Evolutionary conservation across 2,329 filamentous ascomycete species (phyloP).

Genomic region (Neopestalotiopsis sp.): DNA sequence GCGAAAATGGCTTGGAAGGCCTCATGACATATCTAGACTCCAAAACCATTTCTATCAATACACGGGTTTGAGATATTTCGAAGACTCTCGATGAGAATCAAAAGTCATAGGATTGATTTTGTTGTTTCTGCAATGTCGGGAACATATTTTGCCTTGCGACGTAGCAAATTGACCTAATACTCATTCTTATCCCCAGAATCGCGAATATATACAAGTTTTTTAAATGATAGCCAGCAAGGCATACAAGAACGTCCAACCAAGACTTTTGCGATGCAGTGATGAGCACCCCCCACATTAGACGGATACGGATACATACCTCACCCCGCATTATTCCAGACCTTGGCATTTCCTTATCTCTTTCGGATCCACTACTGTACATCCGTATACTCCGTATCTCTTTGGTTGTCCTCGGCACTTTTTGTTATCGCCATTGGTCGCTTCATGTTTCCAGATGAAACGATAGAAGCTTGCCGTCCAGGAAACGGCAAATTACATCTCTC

Average conservation of each 20-base stretch:
- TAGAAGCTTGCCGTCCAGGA: neutral
- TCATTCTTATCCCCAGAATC: no score
- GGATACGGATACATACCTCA: neutral
- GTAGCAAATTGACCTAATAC: neutral
- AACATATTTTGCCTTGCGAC: neutral
- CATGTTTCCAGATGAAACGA: neutral
- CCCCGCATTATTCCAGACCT: neutral
- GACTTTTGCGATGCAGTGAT: no score
- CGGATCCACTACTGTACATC: neutral
- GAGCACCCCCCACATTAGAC: neutral
- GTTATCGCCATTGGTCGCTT: neutral
- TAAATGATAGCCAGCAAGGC: no score
- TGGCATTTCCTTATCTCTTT: neutral
- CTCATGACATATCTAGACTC: constrained; percentile 51
- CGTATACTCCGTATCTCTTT: neutral
- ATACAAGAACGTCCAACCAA: no score
- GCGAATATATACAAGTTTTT: neutral
- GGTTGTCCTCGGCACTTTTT: neutral
- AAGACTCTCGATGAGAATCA: neutral
- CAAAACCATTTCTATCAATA: neutral
- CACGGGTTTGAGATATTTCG: neutral
- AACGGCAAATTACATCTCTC: neutral
- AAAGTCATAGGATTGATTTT: neutral
- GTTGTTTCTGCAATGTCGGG: neutral
- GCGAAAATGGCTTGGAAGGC: constrained; percentile 54